Evolutionary conservation across 2,329 filamentous ascomycete species (phyloP).

Genomic region (Ustilaginoidea virens): DNA sequence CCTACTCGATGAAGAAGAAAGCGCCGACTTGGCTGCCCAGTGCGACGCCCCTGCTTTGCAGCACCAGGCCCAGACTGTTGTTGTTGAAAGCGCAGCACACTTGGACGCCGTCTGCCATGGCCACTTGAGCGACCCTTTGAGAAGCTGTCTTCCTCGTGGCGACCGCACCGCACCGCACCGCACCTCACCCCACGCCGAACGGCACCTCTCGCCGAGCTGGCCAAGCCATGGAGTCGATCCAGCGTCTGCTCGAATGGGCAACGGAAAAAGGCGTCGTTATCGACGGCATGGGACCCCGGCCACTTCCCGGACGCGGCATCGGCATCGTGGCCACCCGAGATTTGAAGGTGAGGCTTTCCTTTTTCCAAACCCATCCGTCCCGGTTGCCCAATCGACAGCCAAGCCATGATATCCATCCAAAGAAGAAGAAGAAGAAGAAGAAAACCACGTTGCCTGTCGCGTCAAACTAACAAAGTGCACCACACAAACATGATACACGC

Average conservation of each 20-base stretch:
- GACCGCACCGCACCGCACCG: too few relatives aligned
- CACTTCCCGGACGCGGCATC: constrained; percentile 57
- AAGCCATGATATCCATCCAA: not conserved
- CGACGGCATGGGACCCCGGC: constrained; percentile 49
- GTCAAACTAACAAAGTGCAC: not conserved
- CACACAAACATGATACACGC: constrained; percentile 12
- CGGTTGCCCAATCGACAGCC: not conserved
- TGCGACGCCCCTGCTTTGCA: too few relatives aligned
- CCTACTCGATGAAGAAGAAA: too few relatives aligned
- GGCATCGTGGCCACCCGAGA: constrained; percentile 58
- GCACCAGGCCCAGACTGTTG: too few relatives aligned
- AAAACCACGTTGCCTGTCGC: too few relatives aligned
- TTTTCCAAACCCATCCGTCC: too few relatives aligned
- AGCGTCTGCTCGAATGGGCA: constrained; percentile 55
- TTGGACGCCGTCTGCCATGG: too few relatives aligned
- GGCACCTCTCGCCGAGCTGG: not conserved
- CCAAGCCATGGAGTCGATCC: constrained; percentile 10
- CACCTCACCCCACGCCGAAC: too few relatives aligned
- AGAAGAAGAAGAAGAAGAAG: not conserved
- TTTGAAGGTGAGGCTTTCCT: constrained; percentile 37
- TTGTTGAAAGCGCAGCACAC: too few relatives aligned
- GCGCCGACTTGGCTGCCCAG: too few relatives aligned
- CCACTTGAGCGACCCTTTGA: too few relatives aligned
- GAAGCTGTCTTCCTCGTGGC: too few relatives aligned
- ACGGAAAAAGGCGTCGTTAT: constrained; percentile 46